Evolutionary conservation across 306 rosid species (phyloP).

Genomic region (Geum urbanum): DNA sequence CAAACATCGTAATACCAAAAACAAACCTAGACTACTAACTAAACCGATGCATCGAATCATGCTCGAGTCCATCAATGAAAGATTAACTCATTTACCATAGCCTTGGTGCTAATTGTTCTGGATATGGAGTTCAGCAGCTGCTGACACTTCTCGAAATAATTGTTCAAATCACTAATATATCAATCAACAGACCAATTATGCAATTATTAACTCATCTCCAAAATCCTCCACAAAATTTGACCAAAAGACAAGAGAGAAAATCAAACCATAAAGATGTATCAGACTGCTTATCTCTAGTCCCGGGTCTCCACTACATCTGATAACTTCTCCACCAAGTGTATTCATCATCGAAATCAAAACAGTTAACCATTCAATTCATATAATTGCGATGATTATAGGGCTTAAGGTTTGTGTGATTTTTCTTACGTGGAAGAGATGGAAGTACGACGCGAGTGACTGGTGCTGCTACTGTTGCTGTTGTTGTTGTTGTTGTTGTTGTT

Average conservation of each 20-base stretch:
- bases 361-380: neutral
- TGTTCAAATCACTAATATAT: slow-evolving; percentile 68
- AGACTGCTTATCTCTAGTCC: slow-evolving; percentile 71
- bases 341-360: neutral
- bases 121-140: slow-evolving; percentile 81
- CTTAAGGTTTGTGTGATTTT: slow-evolving; percentile 13
- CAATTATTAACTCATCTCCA: neutral
- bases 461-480: slow-evolving; percentile 48
- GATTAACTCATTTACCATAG: slow-evolving; percentile 52
- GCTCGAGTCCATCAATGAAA: no score
- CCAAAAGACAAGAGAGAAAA: neutral
- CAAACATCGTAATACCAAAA: slow-evolving; percentile 8
- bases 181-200: slow-evolving; percentile 15
- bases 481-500: slow-evolving; percentile 13
- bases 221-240: neutral
- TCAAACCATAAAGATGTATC: slow-evolving; percentile 59
- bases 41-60: no score
- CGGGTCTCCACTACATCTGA: slow-evolving; percentile 69
- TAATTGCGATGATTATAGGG: neutral
- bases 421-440: slow-evolving; percentile 57
- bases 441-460: slow-evolving; percentile 85
- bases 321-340: slow-evolving; percentile 79
- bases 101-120: slow-evolving; percentile 65
- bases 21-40: neutral
- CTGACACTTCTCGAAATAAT: slow-evolving; percentile 85